Evolutionary conservation across 2,329 filamentous ascomycete species (phyloP), one percentile per base, ranked within the genome.

Genomic region (Cordyceps sp.): DNA sequence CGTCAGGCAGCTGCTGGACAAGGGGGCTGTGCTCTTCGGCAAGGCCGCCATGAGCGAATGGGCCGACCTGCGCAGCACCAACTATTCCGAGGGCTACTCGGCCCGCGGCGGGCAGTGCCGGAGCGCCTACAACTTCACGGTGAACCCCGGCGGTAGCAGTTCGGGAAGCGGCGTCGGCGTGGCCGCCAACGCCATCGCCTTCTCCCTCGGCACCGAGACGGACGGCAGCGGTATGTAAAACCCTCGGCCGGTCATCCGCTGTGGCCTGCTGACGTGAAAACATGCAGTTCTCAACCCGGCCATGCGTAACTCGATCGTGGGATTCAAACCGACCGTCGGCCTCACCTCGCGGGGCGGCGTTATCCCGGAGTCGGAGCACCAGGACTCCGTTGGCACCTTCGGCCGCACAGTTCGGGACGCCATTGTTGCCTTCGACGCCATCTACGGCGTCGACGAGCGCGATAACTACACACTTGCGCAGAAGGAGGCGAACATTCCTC

Each of bases 281-380:
- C 25, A 13, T 15, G 20, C 17, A 57, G 64, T 85, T 13, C 81
- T 83, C 45, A 75, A 71, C 46, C 80, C 80, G 1, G 77, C 79
- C 1, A 68, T 77, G 47, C 59, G 75, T 5, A 81, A 79, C 45
- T 66, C 62, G 2, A 47, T 85, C 2, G 76, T 84, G 2, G 79
- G 79, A 4, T 67, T 85, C 48, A 85, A 84, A 53, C 78, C 79
- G 2, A 84, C 78, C 2, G 74, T 84, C 6, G 79, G 79, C 0
- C 50, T 82, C 31, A 82, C 76, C 0, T 81, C 77, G 8, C 59
- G 76, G 13, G 61, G 55, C 15, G 70, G 64, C 14, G 64, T 76
- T 19, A 64, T 85, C 22, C 80, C 79, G 1, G 75, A 78, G 44
- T 69, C 64, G 10, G 56, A 67, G 34, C 69, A 79, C 42, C 73